Evolutionary conservation across 768 basidiomycete species (phyloP), one percentile per base, ranked within the genome.

Genomic region (Steccherinum ochraceum): DNA sequence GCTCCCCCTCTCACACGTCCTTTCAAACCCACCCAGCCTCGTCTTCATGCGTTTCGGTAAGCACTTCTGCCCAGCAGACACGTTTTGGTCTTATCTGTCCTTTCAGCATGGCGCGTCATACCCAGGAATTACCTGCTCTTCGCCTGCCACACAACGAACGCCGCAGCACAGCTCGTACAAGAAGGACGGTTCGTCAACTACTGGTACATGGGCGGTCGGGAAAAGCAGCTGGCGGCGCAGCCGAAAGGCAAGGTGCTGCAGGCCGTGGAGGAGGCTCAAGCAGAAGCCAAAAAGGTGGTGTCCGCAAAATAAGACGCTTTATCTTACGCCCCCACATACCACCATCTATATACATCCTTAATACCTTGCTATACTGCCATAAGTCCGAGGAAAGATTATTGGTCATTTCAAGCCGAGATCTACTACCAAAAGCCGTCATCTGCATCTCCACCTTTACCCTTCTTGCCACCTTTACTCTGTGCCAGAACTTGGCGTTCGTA

Each of bases 41-140:
- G 91, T 96, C 54, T 98, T 98, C 74, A 94, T 93, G 87, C 89
- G 94, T 16, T 94, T 94, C 60, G 92, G 92, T 92, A 58, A 41
- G 61, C 59, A n/a, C 7, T 39, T 10, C 45, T 19, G 40, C 23
- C 26, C 3, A 46, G 12, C 23, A 26, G 23, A 12, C 35, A 25
- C 3, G 13, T 39, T 19, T 20, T 3, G 27, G 48, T 35, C 12
- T 52, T 30, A 2, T 24, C 12, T 5, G 16, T 39, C 5, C 50
- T 12, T 39, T 11, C 57, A 93, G 94, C 94, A 50, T 97, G 94
- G 94, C 80, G 81, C 54, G 94, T 98, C 40, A 84, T 93, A 58
- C 95, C 95, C 5, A 84, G 95, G 58, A 98, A 98, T 67, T 96
- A 97, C 72, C 78, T 97, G 51, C 76, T 97, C 44, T 91, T 97